phyloP scores from a whole-genome alignment of 305 asterid genomes.

The Euphrasia arctica region DNA sequence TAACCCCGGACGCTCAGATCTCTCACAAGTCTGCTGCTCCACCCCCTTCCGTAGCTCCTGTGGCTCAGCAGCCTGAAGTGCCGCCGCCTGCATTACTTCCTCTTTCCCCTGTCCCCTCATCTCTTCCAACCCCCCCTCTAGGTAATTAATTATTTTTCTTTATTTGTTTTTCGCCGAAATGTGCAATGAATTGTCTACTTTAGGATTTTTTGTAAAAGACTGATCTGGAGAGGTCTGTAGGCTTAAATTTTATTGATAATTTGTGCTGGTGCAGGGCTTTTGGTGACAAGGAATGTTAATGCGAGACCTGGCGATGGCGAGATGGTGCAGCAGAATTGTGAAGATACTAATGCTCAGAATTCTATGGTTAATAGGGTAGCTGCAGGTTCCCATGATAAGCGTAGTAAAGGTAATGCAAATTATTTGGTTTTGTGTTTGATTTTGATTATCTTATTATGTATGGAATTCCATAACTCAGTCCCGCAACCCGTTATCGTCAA shows the following conservation, averaged over 20 bases:
- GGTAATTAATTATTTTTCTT: constrained; percentile 21
- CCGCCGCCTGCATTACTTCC: constrained; percentile 18
- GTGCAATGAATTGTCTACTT: background rate
- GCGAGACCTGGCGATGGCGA: constrained; percentile 29
- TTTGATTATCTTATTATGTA: constrained; percentile 20
- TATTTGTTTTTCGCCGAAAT: background rate
- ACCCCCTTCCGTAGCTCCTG: background rate
- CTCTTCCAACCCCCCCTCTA: constrained; percentile 38
- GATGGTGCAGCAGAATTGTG: constrained; percentile 31
- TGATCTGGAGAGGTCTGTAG: background rate
- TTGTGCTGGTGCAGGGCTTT: constrained; percentile 35
- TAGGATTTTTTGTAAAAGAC: background rate
- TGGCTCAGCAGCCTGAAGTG: constrained; percentile 7
- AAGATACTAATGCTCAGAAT: constrained; percentile 26
- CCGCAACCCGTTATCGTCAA: constrained; percentile 10
- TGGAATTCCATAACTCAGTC: constrained; percentile 7
- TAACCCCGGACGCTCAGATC: background rate
- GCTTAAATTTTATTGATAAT: constrained; percentile 5
- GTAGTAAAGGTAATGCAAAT: constrained; percentile 40
- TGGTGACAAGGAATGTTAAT: constrained; percentile 24
- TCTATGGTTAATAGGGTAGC: constrained; percentile 28
- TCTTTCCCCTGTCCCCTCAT: constrained; percentile 35
- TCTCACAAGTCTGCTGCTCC: background rate
- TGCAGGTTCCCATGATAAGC: constrained; percentile 26
- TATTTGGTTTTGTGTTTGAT: constrained; percentile 1